Base-by-base conservation (phyloP, 768 basidiomycete genomes). In the Phaeotremella fagi region DNA sequence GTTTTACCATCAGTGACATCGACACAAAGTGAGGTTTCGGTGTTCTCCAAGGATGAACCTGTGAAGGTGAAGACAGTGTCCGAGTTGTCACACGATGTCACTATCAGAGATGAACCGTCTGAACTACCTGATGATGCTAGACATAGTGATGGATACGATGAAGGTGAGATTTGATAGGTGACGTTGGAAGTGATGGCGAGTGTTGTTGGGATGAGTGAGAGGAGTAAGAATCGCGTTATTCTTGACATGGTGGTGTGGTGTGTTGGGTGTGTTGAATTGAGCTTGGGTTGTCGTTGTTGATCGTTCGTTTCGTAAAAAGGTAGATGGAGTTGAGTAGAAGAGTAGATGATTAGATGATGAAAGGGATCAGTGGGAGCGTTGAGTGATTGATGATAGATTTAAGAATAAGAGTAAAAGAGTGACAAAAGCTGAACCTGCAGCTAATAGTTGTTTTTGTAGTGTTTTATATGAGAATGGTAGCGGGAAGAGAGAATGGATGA, bases 101-200 rank as follows among this genome's bases (percentile, higher is more conserved):
- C 20, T n/a, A 64, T 54, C 22, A 70, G 49, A 3, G 50, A 37
- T 20, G 64, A 45, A 15, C 68, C 68, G 22, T 70, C 59, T 33
- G 42, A 46, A 9, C 42, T 41, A n/a, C 31, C 42, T 18, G 50
- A 15, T 11, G 63, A 58, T n/a, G 57, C 63, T 45, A 70, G 42
- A 57, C 68, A 70, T 23, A 60, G 59, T 31, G 62, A 44, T 44
- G 68, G 45, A 48, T 53, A 45, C 31, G 56, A 47, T 6, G 55
- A 45, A 23, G 68, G 65, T 4, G 61, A 63, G 60, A 70, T 56
- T 35, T 61, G 47, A 49, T 64, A 70, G 14, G 57, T 56, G 14
- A 37, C 44, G 42, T 50, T 61, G 7, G 56, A 9, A 11, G 44
- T 44, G 5, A 49, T 43, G 45, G 49, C 53, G 20, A 57, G 33